Evolutionary conservation across 73 alveolate species (phyloP), one percentile per base, ranked within the genome.

Genomic region (Diophrys appendiculata): DNA sequence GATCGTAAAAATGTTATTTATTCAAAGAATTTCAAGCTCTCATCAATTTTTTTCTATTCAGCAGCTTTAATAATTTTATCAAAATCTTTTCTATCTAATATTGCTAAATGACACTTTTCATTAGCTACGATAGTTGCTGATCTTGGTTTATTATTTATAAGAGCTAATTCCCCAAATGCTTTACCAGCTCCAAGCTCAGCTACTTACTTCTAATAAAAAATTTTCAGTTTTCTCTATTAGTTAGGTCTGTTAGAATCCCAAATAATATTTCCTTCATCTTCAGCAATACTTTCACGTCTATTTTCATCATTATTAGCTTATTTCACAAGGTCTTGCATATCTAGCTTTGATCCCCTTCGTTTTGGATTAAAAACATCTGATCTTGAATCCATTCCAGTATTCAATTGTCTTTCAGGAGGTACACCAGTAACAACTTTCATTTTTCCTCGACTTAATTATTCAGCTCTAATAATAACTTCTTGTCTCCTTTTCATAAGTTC

Each of bases 161-260:
- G 60, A 8, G 86, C 86, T 1, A 77, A 71, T 77, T 77, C 86
- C 29, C 86, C 86, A 77, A 77, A 77, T 30, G 78, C 32, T n/a
- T 24, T 26, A 24, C 83, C 83, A 26, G 75, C 52, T 0, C 52
- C 43, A 14, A 52, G 35, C 2, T n/a, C 34, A 27, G 67, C 74
- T 3, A 75, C 83, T 55, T 75, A 27, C 54, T 67, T 25, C 75
- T 11, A 43, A 18, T 43, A 43, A 11, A 11, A 18, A 11, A 43
- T 43, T 18, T 43, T 43, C 60, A 43, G 18, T 43, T 43, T 43
- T 18, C 5, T 11, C 60, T 11, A 11, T 43, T 43, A 5, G 18
- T 43, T 5, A 43, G 60, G 60, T 43, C 60, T 43, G 18, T 5
- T 18, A 11, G 5, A 43, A 43, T 43, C 60, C 60, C 60, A 43